Evolutionary conservation across 129 eudicot genomes (phyloP), one percentile per base, ranked within the genome.

Genomic region (Cynara cardunculus): DNA sequence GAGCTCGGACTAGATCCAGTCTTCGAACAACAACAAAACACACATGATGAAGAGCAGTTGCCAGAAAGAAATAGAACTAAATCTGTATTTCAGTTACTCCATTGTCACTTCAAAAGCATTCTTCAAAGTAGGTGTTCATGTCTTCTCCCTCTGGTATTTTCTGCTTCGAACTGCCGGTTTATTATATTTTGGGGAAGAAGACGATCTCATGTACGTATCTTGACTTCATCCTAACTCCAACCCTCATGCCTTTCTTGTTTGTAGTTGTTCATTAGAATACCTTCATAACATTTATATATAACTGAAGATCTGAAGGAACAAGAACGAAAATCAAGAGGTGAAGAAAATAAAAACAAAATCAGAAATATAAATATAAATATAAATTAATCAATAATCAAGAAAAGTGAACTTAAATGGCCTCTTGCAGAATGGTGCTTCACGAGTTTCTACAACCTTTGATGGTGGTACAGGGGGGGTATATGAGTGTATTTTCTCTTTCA

Each of bases 261-360:
- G 14, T 44, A 44, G 56, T 44, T 13, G 32, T 9, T 27, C 7
- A 27, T 13, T 68, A 28, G 73, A 35, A 69, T 25, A 72, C 59
- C 22, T 39, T 25, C 30, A 61, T 59, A n/a, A 62, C n/a, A 4
- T 24, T 25, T 14, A 3, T 66, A 27, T 25, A 67, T 67, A 69
- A 28, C 44, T 7, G 73, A 69, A 30, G 21, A 69, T 25, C 35
- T 77, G 19, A 75, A 75, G 44, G 41, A 78, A 67, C 30, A 37
- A 65, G 44, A 66, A 66, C 26, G 25, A 39, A 34, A 65, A 7
- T 65, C 61, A 25, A 77, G 24, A 28, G 61, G 4, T 22, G 80
- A 76, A 32, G 61, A 34, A 77, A 66, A 9, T 25, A 26, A 13
- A 46, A 39, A 77, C 44, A 44, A 16, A 78, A 66, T 78, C 65